Evolutionary conservation across 306 rosid species (phyloP).

Genomic region (Quercus parvula): DNA sequence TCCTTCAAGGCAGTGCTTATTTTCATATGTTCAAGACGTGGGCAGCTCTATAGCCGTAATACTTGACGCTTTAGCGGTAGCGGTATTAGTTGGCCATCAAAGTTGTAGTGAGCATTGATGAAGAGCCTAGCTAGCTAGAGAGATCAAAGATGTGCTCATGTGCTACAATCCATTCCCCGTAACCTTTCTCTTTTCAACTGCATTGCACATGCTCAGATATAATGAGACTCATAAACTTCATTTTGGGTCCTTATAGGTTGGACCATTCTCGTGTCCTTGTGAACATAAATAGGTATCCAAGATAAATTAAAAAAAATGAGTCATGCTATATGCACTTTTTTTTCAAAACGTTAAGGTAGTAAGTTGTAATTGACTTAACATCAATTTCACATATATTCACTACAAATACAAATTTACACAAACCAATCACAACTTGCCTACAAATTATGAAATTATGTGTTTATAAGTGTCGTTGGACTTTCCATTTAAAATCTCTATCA

Average conservation of each 20-base stretch:
- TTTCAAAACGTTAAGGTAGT: too few species aligned
- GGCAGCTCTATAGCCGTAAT: background rate
- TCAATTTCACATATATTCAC: too few species aligned
- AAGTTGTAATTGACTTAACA: too few species aligned
- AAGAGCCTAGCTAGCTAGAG: background rate
- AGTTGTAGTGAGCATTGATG: conserved; percentile 35
- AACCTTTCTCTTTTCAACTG: conserved; percentile 8
- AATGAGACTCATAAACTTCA: too few species aligned
- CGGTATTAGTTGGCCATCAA: conserved; percentile 44
- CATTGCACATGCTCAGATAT: conserved; percentile 20
- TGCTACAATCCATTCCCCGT: background rate
- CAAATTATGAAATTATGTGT: too few species aligned
- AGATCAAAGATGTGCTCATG: background rate
- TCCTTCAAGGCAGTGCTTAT: background rate
- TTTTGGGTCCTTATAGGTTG: background rate
- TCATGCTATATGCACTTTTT: background rate
- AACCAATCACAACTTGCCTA: too few species aligned
- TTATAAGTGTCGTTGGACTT: too few species aligned
- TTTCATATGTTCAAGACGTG: conserved; percentile 1
- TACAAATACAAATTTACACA: too few species aligned
- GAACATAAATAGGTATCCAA: background rate
- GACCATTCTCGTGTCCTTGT: conserved; percentile 22
- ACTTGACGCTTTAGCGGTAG: conserved; percentile 1
- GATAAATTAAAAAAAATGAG: background rate
- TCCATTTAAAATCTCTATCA: too few species aligned